These are phyloP conservation scores for Murraya koenigii DNA, from an alignment of 345 rosid species.

Conservation along the genomic window DNA sequence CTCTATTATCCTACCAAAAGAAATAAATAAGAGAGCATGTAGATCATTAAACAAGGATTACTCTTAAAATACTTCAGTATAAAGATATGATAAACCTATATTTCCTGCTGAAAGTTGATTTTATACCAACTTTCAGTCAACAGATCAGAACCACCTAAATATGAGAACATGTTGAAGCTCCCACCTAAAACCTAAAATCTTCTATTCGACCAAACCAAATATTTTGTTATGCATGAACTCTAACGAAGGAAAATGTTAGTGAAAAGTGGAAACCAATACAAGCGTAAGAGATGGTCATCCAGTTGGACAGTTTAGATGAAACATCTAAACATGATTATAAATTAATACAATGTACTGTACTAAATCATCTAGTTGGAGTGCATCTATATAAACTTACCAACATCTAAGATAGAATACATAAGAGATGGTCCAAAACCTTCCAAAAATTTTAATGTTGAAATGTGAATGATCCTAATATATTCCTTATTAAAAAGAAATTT, in stretches of 20 bases:
- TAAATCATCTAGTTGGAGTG: not conserved
- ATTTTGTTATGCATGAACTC: not conserved
- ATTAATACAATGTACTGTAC: not conserved
- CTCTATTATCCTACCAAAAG: constrained; percentile 73
- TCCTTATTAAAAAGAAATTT: not conserved
- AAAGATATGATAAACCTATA: not conserved
- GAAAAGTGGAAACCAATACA: not conserved
- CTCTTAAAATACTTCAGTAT: not conserved
- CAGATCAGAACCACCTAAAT: not conserved
- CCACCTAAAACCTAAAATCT: not conserved
- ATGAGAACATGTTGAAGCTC: constrained; percentile 1
- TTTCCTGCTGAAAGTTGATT: not conserved
- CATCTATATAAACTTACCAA: not conserved
- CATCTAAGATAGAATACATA: not conserved
- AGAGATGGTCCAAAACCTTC: not conserved
- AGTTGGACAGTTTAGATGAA: not conserved
- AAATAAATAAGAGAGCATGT: constrained; percentile 4
- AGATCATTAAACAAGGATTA: constrained; percentile 12
- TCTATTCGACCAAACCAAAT: not conserved
- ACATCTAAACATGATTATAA: not conserved
- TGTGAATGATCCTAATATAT: not conserved
- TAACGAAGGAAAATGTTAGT: not conserved
- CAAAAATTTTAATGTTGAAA: not conserved
- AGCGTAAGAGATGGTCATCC: not conserved
- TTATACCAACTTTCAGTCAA: not conserved